Evolutionary conservation across 352 stramenopile species (phyloP).

Genomic region (Globisporangium alternatum): DNA sequence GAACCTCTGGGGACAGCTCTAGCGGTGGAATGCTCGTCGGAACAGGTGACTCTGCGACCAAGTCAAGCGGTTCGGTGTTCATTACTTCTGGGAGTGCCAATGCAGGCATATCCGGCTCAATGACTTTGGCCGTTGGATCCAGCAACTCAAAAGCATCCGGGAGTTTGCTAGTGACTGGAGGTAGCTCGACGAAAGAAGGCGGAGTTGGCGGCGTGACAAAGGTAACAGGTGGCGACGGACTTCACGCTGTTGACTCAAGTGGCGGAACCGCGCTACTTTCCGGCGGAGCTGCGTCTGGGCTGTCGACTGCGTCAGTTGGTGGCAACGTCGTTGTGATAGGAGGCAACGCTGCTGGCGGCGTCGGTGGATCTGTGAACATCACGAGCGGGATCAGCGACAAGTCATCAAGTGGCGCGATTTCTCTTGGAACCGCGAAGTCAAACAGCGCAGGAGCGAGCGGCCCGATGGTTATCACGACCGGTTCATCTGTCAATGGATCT

Average conservation of each 20-base stretch:
- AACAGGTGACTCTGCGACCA: constrained; percentile 40
- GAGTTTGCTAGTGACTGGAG: constrained; percentile 27
- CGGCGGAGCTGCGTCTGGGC: constrained; percentile 37
- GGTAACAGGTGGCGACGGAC: constrained; percentile 30
- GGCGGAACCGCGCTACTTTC: constrained; percentile 44
- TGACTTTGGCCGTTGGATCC: constrained; percentile 37
- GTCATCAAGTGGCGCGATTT: constrained; percentile 29
- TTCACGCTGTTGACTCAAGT: constrained; percentile 30
- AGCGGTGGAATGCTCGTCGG: constrained; percentile 53
- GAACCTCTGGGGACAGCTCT: constrained; percentile 31
- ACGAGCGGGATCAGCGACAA: constrained; percentile 40
- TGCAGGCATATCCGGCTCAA: constrained; percentile 32
- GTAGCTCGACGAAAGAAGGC: constrained; percentile 28
- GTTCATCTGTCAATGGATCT: neutral
- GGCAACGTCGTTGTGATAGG: constrained; percentile 38
- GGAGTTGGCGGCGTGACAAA: constrained; percentile 26
- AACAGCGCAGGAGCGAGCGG: constrained; percentile 2
- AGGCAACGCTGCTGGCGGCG: constrained; percentile 38
- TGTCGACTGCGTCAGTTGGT: constrained; percentile 32
- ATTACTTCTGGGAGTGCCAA: constrained; percentile 41
- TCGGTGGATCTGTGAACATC: constrained; percentile 43
- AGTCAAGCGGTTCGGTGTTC: constrained; percentile 38
- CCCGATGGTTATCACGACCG: constrained; percentile 8
- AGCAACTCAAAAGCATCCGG: constrained; percentile 27
- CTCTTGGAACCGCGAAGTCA: constrained; percentile 6